Percentiles rank a stretch among this genome's conserved stretches.
Evolutionary conservation across 129 eudicot species (phyloP).

Genomic region (sunflower (Helianthus annuus)): DNA sequence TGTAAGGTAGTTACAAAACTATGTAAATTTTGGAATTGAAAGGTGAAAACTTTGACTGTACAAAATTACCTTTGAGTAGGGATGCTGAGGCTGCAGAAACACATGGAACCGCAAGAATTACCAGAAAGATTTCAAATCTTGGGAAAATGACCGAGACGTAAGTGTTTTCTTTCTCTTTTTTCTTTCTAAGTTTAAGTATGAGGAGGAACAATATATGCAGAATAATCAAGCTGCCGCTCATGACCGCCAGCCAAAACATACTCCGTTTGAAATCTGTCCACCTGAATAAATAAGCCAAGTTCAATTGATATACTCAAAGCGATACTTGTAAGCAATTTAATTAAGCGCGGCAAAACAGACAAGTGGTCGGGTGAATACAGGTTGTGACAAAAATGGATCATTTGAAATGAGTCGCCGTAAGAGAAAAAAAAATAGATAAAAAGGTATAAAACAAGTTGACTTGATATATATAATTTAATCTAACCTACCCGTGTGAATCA

Average conservation of each 20-base stretch:
- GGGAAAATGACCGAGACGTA: slow-evolving; percentile 70
- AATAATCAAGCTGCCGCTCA: slow-evolving; percentile 64
- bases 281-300: slow-evolving; percentile 37
- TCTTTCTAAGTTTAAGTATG: slow-evolving; percentile 53
- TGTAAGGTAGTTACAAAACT: background rate
- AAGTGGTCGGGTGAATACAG: too few relatives aligned
- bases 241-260: slow-evolving; percentile 89
- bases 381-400: too few relatives aligned
- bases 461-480: too few relatives aligned
- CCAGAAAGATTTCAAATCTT: slow-evolving; percentile 79
- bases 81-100: slow-evolving; percentile 75
- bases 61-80: slow-evolving; percentile 60
- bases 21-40: slow-evolving; percentile 2
- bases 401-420: too few relatives aligned
- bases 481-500: slow-evolving; percentile 59
- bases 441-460: too few relatives aligned
- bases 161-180: slow-evolving; percentile 47
- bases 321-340: slow-evolving; percentile 1
- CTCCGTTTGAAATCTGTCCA: slow-evolving; percentile 82
- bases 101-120: slow-evolving; percentile 89
- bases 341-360: too few relatives aligned
- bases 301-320: slow-evolving; percentile 8
- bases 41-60: slow-evolving; percentile 27
- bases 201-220: slow-evolving; percentile 57
- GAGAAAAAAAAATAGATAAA: too few relatives aligned